Conservation (phyloP, 495 filamentous ascomycete species). For the Neohortaea acidophila region DNA sequence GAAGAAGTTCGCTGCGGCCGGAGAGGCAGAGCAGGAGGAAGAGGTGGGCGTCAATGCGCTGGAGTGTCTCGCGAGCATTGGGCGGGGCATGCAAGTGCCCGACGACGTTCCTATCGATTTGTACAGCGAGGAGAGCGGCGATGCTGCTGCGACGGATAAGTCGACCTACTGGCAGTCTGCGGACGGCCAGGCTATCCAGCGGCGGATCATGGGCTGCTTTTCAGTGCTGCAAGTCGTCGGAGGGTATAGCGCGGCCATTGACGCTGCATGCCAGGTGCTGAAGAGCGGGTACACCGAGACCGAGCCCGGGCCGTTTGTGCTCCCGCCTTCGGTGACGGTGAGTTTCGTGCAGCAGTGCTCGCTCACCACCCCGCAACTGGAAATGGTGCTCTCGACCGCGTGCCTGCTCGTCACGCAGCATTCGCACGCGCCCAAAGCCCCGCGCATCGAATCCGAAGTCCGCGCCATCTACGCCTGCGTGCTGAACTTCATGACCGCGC, state of each 20-base stretch:
- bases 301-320: constrained; percentile 59
- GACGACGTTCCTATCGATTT: constrained; percentile 55
- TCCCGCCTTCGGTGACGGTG: constrained; percentile 53
- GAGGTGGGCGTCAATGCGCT: constrained; percentile 49
- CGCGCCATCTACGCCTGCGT: constrained; percentile 47
- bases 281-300: constrained; percentile 43
- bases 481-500: constrained; percentile 41
- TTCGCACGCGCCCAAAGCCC: constrained; percentile 32
- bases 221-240: constrained; percentile 40
- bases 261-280: constrained; percentile 55
- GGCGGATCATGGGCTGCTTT: constrained; percentile 39
- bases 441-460: constrained; percentile 32
- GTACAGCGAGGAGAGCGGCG: constrained; percentile 36
- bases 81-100: constrained; percentile 61
- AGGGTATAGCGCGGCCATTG: constrained; percentile 58
- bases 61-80: constrained; percentile 60
- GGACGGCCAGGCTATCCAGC: constrained; percentile 39
- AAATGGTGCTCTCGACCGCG: constrained; percentile 61
- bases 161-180: constrained; percentile 46
- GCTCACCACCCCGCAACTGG: constrained; percentile 50
- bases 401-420: constrained; percentile 59
- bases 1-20: constrained; percentile 19
- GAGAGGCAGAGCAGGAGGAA: constrained; percentile 32
- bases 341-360: constrained; percentile 53
- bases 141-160: constrained; percentile 18